These are phyloP conservation scores for Hypoxylon sp. DNA, from an alignment of 2,329 filamentous ascomycete species.

Conservation along the genomic window DNA sequence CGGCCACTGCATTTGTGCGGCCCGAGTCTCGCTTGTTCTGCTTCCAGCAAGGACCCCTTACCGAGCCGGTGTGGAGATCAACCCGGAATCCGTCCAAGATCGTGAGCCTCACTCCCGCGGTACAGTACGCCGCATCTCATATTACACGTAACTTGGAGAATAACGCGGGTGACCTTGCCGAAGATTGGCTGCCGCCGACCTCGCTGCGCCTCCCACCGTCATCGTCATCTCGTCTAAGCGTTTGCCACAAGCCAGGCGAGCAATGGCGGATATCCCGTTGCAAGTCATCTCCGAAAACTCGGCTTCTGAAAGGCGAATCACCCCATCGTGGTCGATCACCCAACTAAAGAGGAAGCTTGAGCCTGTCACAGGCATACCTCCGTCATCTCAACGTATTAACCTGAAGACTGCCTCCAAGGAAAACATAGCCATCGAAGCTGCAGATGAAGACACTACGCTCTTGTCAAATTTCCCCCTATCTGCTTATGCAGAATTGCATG, in stretches of 20 bases:
- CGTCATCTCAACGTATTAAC: constrained; percentile 79
- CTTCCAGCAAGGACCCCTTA: constrained; percentile 18
- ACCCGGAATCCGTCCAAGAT: constrained; percentile 24
- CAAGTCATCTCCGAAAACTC: constrained; percentile 81
- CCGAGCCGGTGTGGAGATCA: constrained; percentile 25
- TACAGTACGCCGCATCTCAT: constrained; percentile 17
- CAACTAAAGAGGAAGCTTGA: constrained; percentile 90
- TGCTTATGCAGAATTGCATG: constrained; percentile 82
- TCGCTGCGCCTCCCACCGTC: constrained; percentile 29
- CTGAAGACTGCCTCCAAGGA: constrained; percentile 74
- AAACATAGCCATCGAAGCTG: constrained; percentile 73
- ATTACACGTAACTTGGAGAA: constrained; percentile 9
- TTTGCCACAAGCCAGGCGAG: constrained; percentile 43
- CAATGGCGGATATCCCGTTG: constrained; percentile 80
- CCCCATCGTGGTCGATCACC: constrained; percentile 89
- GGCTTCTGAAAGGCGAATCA: constrained; percentile 89
- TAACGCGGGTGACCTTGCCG: constrained; percentile 11
- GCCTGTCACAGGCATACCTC: constrained; percentile 91
- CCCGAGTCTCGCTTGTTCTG: constrained; percentile 25
- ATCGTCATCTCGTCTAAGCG: constrained; percentile 32
- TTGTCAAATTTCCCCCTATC: constrained; percentile 75
- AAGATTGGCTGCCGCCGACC: constrained; percentile 21
- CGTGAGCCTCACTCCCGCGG: constrained; percentile 35
- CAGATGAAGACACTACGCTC: constrained; percentile 77
- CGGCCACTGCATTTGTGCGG: constrained; percentile 30